phyloP scores from a whole-genome alignment of 2,329 filamentous ascomycete species.

The Huntiella savannae region DNA sequence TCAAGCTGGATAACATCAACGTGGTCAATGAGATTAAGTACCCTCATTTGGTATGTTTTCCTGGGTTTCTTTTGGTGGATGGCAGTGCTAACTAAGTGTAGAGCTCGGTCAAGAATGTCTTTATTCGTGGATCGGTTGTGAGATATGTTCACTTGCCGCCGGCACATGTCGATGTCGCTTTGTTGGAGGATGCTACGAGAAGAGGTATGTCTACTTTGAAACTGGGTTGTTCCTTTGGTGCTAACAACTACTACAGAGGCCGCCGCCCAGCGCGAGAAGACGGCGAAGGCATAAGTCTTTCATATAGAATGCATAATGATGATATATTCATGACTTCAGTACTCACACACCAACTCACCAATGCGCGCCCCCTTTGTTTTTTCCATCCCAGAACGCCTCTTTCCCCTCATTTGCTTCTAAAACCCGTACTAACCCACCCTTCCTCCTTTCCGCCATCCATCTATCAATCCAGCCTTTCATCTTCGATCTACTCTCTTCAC shows the following conservation, averaged over 20 bases:
- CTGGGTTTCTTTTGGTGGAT: neutral
- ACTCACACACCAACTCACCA: no score
- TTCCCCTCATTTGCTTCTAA: slow-evolving; percentile 23
- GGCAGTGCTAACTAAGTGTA: slow-evolving; percentile 14
- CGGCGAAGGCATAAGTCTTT: slow-evolving; percentile 11
- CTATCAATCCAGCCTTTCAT: slow-evolving; percentile 49
- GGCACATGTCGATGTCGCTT: slow-evolving; percentile 61
- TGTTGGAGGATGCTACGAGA: slow-evolving; percentile 80
- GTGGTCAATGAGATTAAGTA: slow-evolving; percentile 90
- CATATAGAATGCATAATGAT: no score
- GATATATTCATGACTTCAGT: no score
- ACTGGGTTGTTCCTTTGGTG: neutral
- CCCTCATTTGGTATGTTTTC: slow-evolving; percentile 53
- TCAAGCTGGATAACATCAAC: slow-evolving; percentile 89
- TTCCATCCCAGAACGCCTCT: slow-evolving; percentile 21
- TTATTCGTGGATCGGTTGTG: slow-evolving; percentile 83
- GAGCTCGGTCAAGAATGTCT: slow-evolving; percentile 82
- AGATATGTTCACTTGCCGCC: slow-evolving; percentile 80
- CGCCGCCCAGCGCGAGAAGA: slow-evolving; percentile 36
- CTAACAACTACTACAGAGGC: slow-evolving; percentile 26
- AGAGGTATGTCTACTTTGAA: slow-evolving; percentile 39
- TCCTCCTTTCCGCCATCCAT: slow-evolving; percentile 39
- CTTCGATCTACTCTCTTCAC: slow-evolving; percentile 33
- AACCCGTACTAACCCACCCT: slow-evolving; percentile 31
- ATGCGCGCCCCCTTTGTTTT: slow-evolving; percentile 19